These are phyloP conservation scores for Cyclotella baltica DNA, from an alignment of 108 stramenopile species.

Conservation along the genomic window DNA sequence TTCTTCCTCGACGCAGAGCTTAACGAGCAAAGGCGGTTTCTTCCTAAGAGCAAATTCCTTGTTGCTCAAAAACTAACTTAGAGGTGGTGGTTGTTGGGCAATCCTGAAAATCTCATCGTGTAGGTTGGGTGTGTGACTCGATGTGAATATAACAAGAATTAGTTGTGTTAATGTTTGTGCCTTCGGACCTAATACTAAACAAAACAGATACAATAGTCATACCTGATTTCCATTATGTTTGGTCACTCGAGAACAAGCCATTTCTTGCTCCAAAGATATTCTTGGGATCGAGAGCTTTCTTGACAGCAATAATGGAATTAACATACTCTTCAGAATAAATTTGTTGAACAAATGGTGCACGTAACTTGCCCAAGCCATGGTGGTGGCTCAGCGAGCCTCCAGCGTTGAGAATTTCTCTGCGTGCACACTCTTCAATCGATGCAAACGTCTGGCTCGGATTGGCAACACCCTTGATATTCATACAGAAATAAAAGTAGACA, in stretches of 20 bases:
- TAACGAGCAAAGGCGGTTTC: conserved; percentile 13
- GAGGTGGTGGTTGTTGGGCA: background rate
- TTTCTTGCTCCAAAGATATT: conserved; percentile 88
- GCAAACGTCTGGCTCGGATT: conserved; percentile 72
- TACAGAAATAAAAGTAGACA: conserved; percentile 95
- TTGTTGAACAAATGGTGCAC: conserved; percentile 64
- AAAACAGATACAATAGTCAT: background rate
- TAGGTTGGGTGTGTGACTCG: background rate
- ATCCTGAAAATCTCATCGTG: conserved; percentile 11
- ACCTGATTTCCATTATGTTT: background rate
- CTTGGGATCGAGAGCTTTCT: conserved; percentile 69
- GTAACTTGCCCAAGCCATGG: conserved; percentile 93
- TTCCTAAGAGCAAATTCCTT: conserved; percentile 23
- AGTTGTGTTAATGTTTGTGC: background rate
- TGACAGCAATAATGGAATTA: conserved; percentile 54
- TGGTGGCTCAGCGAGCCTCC: conserved; percentile 95
- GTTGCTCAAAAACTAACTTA: conserved; percentile 7
- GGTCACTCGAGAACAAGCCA: conserved; percentile 54
- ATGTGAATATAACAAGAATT: background rate
- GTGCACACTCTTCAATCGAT: conserved; percentile 84
- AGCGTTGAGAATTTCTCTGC: conserved; percentile 81
- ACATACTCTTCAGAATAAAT: conserved; percentile 57
- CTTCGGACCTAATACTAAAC: background rate
- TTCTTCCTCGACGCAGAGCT: conserved; percentile 19
- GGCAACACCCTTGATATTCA: conserved; percentile 65